These are phyloP conservation scores for Monilinia fructicola DNA, from an alignment of 2,329 filamentous ascomycete species.

Conservation along the genomic window DNA sequence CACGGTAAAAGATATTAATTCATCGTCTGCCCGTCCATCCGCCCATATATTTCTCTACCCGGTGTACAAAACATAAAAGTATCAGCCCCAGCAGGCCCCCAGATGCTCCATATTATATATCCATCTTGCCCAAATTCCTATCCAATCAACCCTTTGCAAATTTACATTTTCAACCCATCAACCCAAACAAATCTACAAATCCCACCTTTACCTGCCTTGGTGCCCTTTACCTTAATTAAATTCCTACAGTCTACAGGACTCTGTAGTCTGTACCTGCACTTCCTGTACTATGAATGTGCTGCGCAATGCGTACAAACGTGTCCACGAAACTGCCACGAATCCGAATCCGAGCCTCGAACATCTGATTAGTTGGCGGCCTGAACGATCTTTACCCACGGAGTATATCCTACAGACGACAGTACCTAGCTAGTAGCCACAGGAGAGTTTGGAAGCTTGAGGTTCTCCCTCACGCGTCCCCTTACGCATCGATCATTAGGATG, in stretches of 20 bases:
- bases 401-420: no score
- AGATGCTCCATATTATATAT: not conserved
- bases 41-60: not conserved
- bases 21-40: no score
- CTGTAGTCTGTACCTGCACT: no score
- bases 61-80: not conserved
- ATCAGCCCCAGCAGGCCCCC: not conserved
- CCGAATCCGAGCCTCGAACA: constrained; percentile 8
- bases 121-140: not conserved
- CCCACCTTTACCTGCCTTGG: not conserved
- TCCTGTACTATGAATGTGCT: no score
- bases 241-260: not conserved
- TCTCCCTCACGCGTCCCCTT: no score
- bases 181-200: no score
- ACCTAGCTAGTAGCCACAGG: no score
- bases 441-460: no score
- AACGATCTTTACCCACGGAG: not conserved
- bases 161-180: not conserved
- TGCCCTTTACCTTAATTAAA: not conserved
- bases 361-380: not conserved
- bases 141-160: no score
- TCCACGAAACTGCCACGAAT: constrained; percentile 17
- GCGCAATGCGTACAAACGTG: not conserved
- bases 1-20: no score
- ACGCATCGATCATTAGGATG: no score